phyloP scores from a whole-genome alignment of 2,329 filamentous ascomycete species.

The Aspergillus udagawae region DNA sequence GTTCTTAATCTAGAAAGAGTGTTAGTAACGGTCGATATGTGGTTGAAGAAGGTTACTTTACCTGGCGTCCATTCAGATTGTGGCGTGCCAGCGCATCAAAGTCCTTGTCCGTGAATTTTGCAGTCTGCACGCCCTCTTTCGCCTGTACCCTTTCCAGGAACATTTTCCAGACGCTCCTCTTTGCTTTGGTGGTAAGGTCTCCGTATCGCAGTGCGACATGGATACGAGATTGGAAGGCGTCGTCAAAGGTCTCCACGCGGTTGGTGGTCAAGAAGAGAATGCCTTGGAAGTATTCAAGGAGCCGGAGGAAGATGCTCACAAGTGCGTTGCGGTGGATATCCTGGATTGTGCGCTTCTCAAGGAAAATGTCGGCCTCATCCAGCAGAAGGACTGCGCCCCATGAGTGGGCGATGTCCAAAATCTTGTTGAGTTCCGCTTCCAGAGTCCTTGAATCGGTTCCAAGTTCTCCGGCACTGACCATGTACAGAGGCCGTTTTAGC shows the following conservation, averaged over 20 bases:
- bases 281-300: slow-evolving; percentile 88
- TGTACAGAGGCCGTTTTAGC: slow-evolving; percentile 76
- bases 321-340: slow-evolving; percentile 82
- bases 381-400: slow-evolving; percentile 84
- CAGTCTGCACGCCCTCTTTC: slow-evolving; percentile 55
- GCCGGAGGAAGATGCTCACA: slow-evolving; percentile 79
- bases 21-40: not conserved
- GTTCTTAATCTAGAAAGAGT: slow-evolving; percentile 72
- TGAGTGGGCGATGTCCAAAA: slow-evolving; percentile 77
- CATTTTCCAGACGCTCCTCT: slow-evolving; percentile 76
- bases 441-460: slow-evolving; percentile 71
- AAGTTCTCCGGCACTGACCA: slow-evolving; percentile 76
- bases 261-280: slow-evolving; percentile 90
- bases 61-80: slow-evolving; percentile 65
- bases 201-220: slow-evolving; percentile 82
- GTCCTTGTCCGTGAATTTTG: slow-evolving; percentile 55
- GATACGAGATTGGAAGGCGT: slow-evolving; percentile 84
- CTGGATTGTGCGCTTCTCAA: slow-evolving; percentile 77
- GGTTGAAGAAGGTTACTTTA: slow-evolving; percentile 28
- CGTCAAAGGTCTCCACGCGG: slow-evolving; percentile 79
- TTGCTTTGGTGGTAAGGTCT: slow-evolving; percentile 66
- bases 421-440: slow-evolving; percentile 74
- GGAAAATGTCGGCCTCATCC: slow-evolving; percentile 80
- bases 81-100: slow-evolving; percentile 63
- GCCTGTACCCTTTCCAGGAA: slow-evolving; percentile 71